These are phyloP conservation scores for Cryptococcus sp. DNA, from an alignment of 1,284 basidiomycete species.

Conservation along the genomic window DNA sequence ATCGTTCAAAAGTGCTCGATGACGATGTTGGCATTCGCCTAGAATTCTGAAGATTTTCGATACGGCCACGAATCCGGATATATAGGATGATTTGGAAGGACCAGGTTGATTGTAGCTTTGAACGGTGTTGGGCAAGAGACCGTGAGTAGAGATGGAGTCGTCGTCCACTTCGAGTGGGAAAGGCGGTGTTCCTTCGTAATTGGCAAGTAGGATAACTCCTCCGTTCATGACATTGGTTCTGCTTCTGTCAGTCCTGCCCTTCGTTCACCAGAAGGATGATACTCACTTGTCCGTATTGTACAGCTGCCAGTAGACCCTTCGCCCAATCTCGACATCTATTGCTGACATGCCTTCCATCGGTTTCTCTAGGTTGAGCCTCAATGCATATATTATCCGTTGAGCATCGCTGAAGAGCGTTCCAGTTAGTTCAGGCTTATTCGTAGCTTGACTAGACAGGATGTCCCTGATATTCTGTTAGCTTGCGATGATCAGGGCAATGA, in stretches of 20 bases:
- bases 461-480: slow-evolving; percentile 3
- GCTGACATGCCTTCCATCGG: slow-evolving; percentile 3
- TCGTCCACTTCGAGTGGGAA: slow-evolving; percentile 29
- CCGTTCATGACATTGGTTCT: slow-evolving; percentile 27
- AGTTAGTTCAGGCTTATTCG: slow-evolving; percentile 12
- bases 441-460: slow-evolving; percentile 16
- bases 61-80: slow-evolving; percentile 22
- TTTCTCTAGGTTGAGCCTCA: slow-evolving; percentile 11
- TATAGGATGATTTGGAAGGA: slow-evolving; percentile 9
- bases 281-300: slow-evolving; percentile 28
- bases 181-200: slow-evolving; percentile 24
- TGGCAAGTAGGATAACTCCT: slow-evolving; percentile 16
- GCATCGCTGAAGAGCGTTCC: slow-evolving; percentile 17
- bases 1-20: slow-evolving; percentile 16
- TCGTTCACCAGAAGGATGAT: no score
- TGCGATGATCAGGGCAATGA: background rate
- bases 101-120: background rate
- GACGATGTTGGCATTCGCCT: slow-evolving; percentile 20
- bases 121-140: slow-evolving; percentile 8
- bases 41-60: slow-evolving; percentile 24
- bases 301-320: slow-evolving; percentile 26
- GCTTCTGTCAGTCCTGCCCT: background rate
- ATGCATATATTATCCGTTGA: slow-evolving; percentile 15
- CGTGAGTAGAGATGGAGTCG: slow-evolving; percentile 21
- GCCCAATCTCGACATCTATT: slow-evolving; percentile 17